phyloP scores from a whole-genome alignment of 352 stramenopile species.

The Phytophthora tubulina region DNA sequence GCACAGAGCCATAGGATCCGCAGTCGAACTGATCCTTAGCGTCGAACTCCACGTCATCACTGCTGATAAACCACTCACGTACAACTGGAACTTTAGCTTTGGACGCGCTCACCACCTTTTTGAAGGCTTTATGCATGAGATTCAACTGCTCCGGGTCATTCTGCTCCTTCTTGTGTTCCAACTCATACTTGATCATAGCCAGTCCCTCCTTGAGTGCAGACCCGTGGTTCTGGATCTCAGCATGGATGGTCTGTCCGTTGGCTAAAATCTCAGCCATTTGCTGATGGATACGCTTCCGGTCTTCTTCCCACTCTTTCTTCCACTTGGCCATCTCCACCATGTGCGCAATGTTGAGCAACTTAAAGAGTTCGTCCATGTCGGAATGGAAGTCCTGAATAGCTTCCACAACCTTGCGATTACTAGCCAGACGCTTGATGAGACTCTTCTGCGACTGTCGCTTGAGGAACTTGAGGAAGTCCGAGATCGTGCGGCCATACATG shows the following conservation, averaged over 20 bases:
- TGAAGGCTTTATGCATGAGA: conserved; percentile 36
- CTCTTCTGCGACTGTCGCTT: conserved; percentile 26
- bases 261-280: conserved; percentile 33
- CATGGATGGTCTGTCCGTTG: conserved; percentile 30
- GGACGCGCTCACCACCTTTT: conserved; percentile 24
- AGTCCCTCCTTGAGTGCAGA: conserved; percentile 18
- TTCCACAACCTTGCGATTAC: conserved; percentile 39
- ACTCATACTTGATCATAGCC: conserved; percentile 37
- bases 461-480: conserved; percentile 44
- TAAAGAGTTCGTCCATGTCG: conserved; percentile 43
- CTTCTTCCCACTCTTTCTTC: conserved; percentile 38
- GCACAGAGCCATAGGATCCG: conserved; percentile 41
- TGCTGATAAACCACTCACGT: conserved; percentile 33
- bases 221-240: conserved; percentile 21
- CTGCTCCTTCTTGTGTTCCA: conserved; percentile 29
- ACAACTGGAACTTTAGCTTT: conserved; percentile 17
- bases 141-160: conserved; percentile 30
- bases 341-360: conserved; percentile 37
- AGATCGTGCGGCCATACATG: conserved; percentile 47
- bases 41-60: conserved; percentile 40
- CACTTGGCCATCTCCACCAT: conserved; percentile 41
- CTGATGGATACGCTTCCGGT: conserved; percentile 24
- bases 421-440: conserved; percentile 30
- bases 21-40: conserved; percentile 27
- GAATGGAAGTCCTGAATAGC: conserved; percentile 37